Conservation (phyloP, 345 rosid genomes). For the Odontarrhena argentea region DNA sequence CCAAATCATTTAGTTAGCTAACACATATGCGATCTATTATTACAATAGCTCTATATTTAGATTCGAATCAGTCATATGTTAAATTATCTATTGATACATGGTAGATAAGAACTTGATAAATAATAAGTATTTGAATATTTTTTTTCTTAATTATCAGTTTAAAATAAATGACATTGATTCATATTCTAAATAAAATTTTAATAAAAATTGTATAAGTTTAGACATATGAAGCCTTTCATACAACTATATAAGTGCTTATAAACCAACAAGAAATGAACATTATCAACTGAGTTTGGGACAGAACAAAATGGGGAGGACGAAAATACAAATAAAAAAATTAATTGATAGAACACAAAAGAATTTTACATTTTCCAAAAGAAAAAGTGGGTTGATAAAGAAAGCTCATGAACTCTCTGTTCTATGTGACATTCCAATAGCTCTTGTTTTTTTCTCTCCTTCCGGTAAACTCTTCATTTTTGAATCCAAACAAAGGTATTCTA, state of each 20-base stretch:
- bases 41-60: too few species aligned
- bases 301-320: constrained; percentile 35
- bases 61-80: too few species aligned
- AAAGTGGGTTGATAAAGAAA: constrained; percentile 31
- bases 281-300: background rate
- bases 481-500: constrained; percentile 28
- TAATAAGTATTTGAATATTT: too few species aligned
- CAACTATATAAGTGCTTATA: background rate
- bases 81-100: too few species aligned
- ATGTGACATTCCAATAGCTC: constrained; percentile 32
- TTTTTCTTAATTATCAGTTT: too few species aligned
- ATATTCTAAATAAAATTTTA: constrained; percentile 1
- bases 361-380: constrained; percentile 36
- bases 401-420: constrained; percentile 31
- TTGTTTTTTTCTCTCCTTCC: constrained; percentile 28
- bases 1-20: too few species aligned
- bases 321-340: constrained; percentile 24
- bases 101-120: too few species aligned
- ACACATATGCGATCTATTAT: too few species aligned
- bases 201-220: constrained; percentile 19
- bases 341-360: constrained; percentile 18
- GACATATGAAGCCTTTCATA: background rate
- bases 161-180: too few species aligned
- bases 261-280: background rate
- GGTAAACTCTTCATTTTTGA: constrained; percentile 34